phyloP scores from a whole-genome alignment of 1,284 basidiomycete genomes.

The Cryptococcus jaspeensis region DNA sequence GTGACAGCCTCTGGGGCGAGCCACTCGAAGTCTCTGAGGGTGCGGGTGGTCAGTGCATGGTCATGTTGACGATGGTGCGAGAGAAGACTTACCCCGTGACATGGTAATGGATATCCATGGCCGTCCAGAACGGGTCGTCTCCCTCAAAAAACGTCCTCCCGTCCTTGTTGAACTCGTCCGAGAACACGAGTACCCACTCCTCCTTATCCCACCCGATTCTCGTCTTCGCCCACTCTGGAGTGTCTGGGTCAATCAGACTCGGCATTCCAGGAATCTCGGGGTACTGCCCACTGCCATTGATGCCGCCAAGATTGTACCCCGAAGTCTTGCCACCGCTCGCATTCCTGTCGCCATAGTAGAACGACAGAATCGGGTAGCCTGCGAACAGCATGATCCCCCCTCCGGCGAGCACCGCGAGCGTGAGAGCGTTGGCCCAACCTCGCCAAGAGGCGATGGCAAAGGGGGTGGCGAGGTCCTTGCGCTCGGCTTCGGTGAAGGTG shows the following conservation, averaged over 20 bases:
- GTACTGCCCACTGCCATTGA: conserved; percentile 70
- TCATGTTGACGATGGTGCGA: background rate
- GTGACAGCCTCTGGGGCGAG: conserved; percentile 76
- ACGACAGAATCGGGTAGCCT: conserved; percentile 71
- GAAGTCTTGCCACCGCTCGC: conserved; percentile 27
- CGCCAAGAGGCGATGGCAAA: conserved; percentile 41
- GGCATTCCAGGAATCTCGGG: conserved; percentile 59
- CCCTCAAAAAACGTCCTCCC: conserved; percentile 57
- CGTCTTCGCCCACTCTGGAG: conserved; percentile 60
- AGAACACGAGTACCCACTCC: conserved; percentile 70
- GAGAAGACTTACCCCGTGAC: background rate
- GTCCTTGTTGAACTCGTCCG: conserved; percentile 80
- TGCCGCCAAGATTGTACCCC: conserved; percentile 69
- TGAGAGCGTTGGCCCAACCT: conserved; percentile 58
- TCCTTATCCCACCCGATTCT: conserved; percentile 66
- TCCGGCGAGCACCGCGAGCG: conserved; percentile 51
- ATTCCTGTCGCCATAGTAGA: conserved; percentile 51
- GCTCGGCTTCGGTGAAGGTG: conserved; percentile 51
- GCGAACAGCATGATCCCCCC: conserved; percentile 66
- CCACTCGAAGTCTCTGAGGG: conserved; percentile 52
- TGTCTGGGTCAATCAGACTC: conserved; percentile 65
- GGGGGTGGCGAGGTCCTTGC: conserved; percentile 50
- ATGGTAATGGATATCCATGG: conserved; percentile 55
- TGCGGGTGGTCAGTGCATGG: no score
- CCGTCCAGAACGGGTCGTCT: conserved; percentile 56